phyloP scores from a whole-genome alignment of 768 basidiomycete species.

The Lentinula sp. region DNA sequence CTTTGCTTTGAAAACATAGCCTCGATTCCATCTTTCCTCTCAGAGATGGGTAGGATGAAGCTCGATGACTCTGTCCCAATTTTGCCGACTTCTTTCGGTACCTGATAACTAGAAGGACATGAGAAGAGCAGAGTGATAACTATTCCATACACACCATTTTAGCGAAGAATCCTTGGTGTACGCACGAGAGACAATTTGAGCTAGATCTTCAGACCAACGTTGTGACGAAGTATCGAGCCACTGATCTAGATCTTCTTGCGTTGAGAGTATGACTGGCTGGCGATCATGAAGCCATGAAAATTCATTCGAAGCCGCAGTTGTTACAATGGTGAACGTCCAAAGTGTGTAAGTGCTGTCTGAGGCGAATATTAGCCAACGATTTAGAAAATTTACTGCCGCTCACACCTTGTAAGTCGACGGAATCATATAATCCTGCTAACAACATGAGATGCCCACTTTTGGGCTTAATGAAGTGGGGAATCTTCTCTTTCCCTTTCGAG shows the following conservation, averaged over 20 bases:
- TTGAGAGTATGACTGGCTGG: constrained; percentile 75
- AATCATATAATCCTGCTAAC: constrained; percentile 86
- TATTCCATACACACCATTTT: constrained; percentile 50
- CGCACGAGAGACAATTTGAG: constrained; percentile 48
- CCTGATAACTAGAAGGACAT: constrained; percentile 58
- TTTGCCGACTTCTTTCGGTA: constrained; percentile 87
- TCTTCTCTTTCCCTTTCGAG: constrained; percentile 58
- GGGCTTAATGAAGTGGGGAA: constrained; percentile 53
- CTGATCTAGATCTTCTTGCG: constrained; percentile 45
- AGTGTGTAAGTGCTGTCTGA: constrained; percentile 50
- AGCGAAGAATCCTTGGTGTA: constrained; percentile 47
- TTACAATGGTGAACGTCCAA: constrained; percentile 88
- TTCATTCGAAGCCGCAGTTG: constrained; percentile 65
- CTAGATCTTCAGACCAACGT: constrained; percentile 58
- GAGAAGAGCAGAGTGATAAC: not conserved
- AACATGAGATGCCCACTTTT: constrained; percentile 64
- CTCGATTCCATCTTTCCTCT: constrained; percentile 81
- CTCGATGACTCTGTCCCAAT: constrained; percentile 78
- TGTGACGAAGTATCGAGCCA: constrained; percentile 81
- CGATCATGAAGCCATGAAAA: constrained; percentile 90
- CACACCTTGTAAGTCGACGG: constrained; percentile 56
- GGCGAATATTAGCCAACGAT: not conserved
- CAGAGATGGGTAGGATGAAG: constrained; percentile 75
- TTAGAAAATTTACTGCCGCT: not conserved
- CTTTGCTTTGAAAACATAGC: constrained; percentile 73